A percentile compares a stretch with the other conserved stretches of the same genome.
phyloP scores from a whole-genome alignment of 163 green algal genomes.

The Volvox carteri region DNA sequence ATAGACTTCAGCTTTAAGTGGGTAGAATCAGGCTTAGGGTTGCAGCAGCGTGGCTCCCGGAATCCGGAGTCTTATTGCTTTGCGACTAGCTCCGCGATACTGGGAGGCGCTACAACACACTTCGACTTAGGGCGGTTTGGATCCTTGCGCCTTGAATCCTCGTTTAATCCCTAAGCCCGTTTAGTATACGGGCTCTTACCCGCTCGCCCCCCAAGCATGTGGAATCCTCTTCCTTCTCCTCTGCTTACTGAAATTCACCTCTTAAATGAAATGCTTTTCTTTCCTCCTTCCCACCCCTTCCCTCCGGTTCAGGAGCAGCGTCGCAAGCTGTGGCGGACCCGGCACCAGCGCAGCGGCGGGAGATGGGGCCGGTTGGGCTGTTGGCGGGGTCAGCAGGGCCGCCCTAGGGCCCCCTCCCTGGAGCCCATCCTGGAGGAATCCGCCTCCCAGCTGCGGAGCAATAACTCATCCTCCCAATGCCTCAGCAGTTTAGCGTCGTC shows the following conservation, averaged over 20 bases:
- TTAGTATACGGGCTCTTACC: no score
- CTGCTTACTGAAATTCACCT: background rate
- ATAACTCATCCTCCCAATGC: background rate
- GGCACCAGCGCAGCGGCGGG: background rate
- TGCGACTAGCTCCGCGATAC: no score
- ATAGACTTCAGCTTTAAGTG: no score
- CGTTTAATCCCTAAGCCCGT: no score
- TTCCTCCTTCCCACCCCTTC: background rate
- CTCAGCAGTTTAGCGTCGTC: background rate
- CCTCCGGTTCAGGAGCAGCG: slow-evolving; percentile 32
- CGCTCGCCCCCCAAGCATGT: no score
- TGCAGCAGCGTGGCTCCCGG: no score
- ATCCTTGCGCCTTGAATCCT: no score
- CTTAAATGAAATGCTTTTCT: background rate
- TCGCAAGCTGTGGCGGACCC: slow-evolving; percentile 16
- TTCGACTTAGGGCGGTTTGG: no score
- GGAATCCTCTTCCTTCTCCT: background rate
- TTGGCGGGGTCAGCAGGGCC: background rate
- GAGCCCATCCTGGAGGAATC: slow-evolving; percentile 41
- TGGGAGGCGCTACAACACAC: no score
- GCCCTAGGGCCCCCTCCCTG: background rate
- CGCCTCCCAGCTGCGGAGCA: background rate
- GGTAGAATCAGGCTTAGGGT: no score
- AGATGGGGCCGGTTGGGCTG: slow-evolving; percentile 10
- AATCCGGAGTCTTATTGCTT: no score